Percentiles rank a stretch among this genome's conserved stretches.
Evolutionary conservation across 768 basidiomycete species (phyloP).

Genomic region (Austroboletus festivus): DNA sequence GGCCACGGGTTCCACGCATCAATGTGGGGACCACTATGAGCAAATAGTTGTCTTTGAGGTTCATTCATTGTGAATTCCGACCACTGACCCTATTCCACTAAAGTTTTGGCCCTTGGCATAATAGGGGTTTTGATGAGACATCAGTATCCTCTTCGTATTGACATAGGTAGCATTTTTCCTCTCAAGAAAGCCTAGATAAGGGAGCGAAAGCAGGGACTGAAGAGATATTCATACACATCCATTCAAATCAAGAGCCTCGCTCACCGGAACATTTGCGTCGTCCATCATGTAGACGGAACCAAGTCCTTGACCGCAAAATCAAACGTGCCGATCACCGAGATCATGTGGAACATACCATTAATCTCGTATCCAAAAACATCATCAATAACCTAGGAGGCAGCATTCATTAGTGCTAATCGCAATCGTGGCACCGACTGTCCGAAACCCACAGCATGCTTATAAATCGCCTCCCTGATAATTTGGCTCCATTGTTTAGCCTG

Average conservation of each 20-base stretch:
- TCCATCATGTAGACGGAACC: conserved; percentile 79
- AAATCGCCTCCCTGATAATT: conserved; percentile 57
- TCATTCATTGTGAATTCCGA: not conserved
- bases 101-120: conserved; percentile 61
- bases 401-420: not conserved
- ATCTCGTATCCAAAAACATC: conserved; percentile 75
- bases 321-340: not conserved
- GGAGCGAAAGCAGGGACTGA: conserved; percentile 73
- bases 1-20: conserved; percentile 78
- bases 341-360: conserved; percentile 45
- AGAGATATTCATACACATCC: not conserved
- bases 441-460: conserved; percentile 52
- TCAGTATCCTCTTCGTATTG: conserved; percentile 58
- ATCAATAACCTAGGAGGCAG: conserved; percentile 47
- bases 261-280: conserved; percentile 79
- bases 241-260: conserved; percentile 18
- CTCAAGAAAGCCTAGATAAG: conserved; percentile 74
- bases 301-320: conserved; percentile 41
- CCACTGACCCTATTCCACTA: conserved; percentile 64
- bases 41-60: conserved; percentile 1
- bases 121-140: conserved; percentile 70
- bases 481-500: conserved; percentile 57
- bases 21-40: conserved; percentile 66
- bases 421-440: not conserved
- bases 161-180: conserved; percentile 56